Evolutionary conservation across 257 asterid genomes (phyloP).

Genomic region (Salvia splendens): DNA sequence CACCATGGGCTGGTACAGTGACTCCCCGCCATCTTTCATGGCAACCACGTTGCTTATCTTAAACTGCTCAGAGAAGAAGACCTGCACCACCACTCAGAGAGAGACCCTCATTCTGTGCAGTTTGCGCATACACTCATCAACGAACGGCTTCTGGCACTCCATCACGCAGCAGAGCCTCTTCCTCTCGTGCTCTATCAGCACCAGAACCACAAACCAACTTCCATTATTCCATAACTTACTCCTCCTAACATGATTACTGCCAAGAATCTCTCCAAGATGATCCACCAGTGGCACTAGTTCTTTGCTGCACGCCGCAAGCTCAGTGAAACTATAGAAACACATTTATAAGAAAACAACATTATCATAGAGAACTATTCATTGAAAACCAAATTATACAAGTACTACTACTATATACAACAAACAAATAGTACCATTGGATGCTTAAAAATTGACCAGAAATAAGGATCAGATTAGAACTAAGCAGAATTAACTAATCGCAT

Average conservation of each 20-base stretch:
- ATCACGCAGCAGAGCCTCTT: slow-evolving; percentile 86
- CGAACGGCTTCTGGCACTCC: slow-evolving; percentile 91
- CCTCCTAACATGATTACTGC: slow-evolving; percentile 32
- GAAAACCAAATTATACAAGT: no score
- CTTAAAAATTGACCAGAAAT: no score
- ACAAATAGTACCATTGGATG: no score
- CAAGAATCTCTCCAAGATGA: slow-evolving; percentile 37
- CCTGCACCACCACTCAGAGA: slow-evolving; percentile 79
- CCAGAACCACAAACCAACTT: slow-evolving; percentile 33
- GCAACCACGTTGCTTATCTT: slow-evolving; percentile 86
- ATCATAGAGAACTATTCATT: no score
- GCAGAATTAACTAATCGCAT: no score
- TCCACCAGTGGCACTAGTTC: slow-evolving; percentile 36
- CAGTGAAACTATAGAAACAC: no score
- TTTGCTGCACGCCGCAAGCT: slow-evolving; percentile 17
- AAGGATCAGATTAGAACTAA: no score
- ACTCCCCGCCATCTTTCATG: slow-evolving; percentile 51
- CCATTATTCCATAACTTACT: not conserved
- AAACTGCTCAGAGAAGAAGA: slow-evolving; percentile 91
- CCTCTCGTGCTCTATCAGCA: slow-evolving; percentile 87
- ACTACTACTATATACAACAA: no score
- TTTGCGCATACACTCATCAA: slow-evolving; percentile 91
- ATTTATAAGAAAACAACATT: no score
- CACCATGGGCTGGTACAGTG: slow-evolving; percentile 66
- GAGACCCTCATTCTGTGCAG: slow-evolving; percentile 89